Conservation (phyloP, 164 flowering plant species). For the Magnolia changhungtana region DNA sequence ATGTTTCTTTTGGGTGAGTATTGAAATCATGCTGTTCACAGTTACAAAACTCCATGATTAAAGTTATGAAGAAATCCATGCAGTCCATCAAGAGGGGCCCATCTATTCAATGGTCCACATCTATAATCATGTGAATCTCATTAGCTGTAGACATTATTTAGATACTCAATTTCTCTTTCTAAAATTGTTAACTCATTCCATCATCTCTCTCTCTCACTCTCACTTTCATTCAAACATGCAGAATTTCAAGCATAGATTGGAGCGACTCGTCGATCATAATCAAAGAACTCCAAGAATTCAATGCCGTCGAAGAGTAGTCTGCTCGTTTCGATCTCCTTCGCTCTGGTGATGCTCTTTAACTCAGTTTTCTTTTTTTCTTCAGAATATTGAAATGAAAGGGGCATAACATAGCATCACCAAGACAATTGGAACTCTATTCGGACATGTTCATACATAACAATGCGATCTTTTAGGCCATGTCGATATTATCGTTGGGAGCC, state of each 20-base stretch:
- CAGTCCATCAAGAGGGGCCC: no score
- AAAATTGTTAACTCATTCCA: no score
- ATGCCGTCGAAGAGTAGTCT: background rate
- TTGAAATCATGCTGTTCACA: no score
- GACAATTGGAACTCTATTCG: background rate
- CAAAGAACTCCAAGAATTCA: background rate
- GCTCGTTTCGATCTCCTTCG: background rate
- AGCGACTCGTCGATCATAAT: background rate
- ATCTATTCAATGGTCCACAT: no score
- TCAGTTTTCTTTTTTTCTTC: background rate
- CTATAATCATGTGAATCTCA: no score
- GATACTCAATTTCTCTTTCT: no score
- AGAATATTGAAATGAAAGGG: background rate
- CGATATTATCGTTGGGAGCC: background rate
- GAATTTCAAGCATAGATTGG: background rate
- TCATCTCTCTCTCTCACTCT: background rate
- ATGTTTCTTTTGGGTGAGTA: no score
- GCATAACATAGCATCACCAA: background rate
- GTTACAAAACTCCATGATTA: no score
- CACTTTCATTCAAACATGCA: background rate
- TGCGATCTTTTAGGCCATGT: background rate
- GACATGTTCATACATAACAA: no score
- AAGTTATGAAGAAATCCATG: no score
- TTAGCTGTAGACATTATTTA: no score
- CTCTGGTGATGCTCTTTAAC: background rate